Conservation (phyloP, 192 early-diverging fungal genomes). For the Chytriomyces sp. region DNA sequence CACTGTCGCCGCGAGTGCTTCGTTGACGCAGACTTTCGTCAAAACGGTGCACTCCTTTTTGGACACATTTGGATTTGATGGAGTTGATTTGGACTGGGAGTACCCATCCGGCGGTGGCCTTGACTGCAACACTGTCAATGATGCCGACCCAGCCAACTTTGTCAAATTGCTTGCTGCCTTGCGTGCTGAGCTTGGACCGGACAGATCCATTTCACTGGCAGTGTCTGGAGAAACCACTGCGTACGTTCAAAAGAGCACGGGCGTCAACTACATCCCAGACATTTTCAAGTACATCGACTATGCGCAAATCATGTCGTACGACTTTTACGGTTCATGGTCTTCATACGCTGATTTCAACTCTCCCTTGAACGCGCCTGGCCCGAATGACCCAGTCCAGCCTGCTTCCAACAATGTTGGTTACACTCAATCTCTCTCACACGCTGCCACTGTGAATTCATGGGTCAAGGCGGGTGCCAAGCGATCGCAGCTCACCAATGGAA, state of each 20-base stretch:
- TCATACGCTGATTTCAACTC: conserved; percentile 35
- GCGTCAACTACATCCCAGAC: conserved; percentile 20
- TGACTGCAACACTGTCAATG: conserved; percentile 17
- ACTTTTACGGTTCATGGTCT: conserved; percentile 31
- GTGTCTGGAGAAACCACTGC: conserved; percentile 14
- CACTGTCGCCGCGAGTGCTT: conserved; percentile 18
- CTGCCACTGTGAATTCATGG: conserved; percentile 8
- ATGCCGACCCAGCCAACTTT: conserved; percentile 30
- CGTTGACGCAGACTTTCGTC: conserved; percentile 21
- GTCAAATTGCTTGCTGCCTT: conserved; percentile 11
- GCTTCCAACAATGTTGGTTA: conserved; percentile 25
- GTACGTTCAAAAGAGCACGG: conserved; percentile 9
- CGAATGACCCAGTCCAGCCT: conserved; percentile 22
- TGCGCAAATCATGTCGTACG: conserved; percentile 32
- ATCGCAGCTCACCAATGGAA: conserved; percentile 20
- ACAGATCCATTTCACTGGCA: conserved; percentile 33
- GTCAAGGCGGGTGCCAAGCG: conserved; percentile 18
- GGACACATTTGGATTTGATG: conserved; percentile 7
- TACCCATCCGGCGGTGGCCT: conserved; percentile 31
- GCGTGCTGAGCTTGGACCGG: conserved; percentile 26
- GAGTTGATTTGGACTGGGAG: conserved; percentile 22
- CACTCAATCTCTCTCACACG: conserved; percentile 15
- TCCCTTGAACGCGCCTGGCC: conserved; percentile 22
- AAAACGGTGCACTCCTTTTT: conserved; percentile 15
- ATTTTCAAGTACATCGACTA: conserved; percentile 19